Base-by-base conservation (phyloP, 345 rosid genomes). In the Turritis glabra region DNA sequence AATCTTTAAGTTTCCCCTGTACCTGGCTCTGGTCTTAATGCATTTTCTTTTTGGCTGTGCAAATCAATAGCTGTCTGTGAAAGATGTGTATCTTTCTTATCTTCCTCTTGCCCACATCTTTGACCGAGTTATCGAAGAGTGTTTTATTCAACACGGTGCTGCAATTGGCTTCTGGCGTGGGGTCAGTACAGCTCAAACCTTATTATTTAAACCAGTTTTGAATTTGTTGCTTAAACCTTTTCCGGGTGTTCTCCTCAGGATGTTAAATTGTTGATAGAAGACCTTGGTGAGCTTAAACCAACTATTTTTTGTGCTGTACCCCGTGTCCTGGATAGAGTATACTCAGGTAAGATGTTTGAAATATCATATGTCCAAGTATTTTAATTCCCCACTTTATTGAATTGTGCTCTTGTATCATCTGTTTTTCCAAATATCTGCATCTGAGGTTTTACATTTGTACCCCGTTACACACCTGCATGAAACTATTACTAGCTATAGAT, bases 21-120 rank as follows among this genome's bases (percentile, higher is more conserved):
- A 35, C 44, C 23, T 63, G 46, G 26, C 30, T 53, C 41, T 61
- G 32, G 43, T 32, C n/a, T 50, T 35, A 67, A 59, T 72, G 15
- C 6, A 35, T 51, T 56, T 60, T 33, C 21, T 12, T 6, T 66
- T 77, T 61, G 12, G 19, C 19, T 76, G n/a, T 81, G 57, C 29
- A 66, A 54, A 80, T 60, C 52, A 63, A 58, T 86, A 95, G 99
- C 74, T 92, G 80, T 75, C 88, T 19, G 22, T 51, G 47, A 78
- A 84, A 77, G 99, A 92, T 81, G 90, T 96, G 10, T 90, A 80
- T 72, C 83, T 90, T 80, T 96, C 99, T 33, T 96, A 86, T 79
- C 99, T 96, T 84, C 99, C 99, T 62, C 91, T 96, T 67, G 99
- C 98, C 0, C 99, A 96, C 73, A 92, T 96, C 70, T 96, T 96